phyloP scores from a whole-genome alignment of 2,329 filamentous ascomycete species.

The Venturia nashicola region DNA sequence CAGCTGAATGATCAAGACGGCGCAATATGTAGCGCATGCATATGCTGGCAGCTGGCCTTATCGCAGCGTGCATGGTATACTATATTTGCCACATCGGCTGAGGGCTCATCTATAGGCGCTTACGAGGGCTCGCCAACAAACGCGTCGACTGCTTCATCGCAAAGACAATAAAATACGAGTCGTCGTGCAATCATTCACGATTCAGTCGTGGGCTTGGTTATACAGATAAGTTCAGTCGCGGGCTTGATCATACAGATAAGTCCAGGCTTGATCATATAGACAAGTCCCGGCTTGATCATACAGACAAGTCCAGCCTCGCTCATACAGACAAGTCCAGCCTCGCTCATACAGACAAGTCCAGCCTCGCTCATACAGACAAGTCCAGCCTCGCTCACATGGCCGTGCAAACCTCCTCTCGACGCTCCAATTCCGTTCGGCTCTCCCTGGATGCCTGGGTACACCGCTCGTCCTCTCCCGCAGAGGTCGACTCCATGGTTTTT shows the following conservation, averaged over 20 bases:
- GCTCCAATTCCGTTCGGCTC: neutral
- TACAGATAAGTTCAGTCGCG: neutral
- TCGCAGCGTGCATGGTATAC: neutral
- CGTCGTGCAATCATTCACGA: too few species aligned
- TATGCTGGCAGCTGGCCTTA: neutral
- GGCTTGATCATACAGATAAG: too few species aligned
- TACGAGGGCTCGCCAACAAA: neutral
- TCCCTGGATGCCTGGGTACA: neutral
- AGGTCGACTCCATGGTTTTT: constrained; percentile 1
- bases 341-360: neutral
- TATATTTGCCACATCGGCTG: neutral
- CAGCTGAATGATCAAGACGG: neutral
- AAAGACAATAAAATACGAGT: too few species aligned
- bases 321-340: neutral
- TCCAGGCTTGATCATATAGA: neutral
- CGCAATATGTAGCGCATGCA: neutral
- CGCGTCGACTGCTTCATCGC: too few species aligned
- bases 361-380: neutral
- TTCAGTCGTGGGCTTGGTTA: too few species aligned
- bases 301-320: neutral
- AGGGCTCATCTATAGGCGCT: neutral
- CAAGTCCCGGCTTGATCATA: too few species aligned
- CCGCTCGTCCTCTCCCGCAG: neutral
- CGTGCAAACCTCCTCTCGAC: neutral
- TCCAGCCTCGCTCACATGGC: neutral